Conservation (phyloP, 2,329 filamentous ascomycete genomes). For the Arthrobotrys musiformis region DNA sequence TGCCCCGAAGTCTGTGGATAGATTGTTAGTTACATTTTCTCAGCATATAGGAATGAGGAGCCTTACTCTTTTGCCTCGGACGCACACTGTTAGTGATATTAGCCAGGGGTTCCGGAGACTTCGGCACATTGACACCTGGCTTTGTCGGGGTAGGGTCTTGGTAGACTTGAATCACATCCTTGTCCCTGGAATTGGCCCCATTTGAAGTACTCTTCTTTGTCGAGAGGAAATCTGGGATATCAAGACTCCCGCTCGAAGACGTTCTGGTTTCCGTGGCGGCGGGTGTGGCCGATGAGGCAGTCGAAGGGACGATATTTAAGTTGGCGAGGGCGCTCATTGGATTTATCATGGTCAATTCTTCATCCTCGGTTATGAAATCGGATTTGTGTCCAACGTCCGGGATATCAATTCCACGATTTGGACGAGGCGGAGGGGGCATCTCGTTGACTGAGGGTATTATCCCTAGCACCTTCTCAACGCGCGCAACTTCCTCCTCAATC, state of each 20-base stretch:
- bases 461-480: conserved; percentile 59
- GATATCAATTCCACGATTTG: conserved; percentile 46
- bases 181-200: conserved; percentile 42
- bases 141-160: conserved; percentile 61
- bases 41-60: neutral
- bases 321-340: conserved; percentile 55
- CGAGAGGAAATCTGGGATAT: conserved; percentile 47
- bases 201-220: conserved; percentile 34
- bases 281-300: conserved; percentile 14
- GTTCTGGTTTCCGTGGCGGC: conserved; percentile 21
- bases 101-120: conserved; percentile 34
- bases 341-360: conserved; percentile 59
- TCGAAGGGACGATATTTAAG: conserved; percentile 25
- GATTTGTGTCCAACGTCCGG: conserved; percentile 48
- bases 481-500: conserved; percentile 60
- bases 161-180: conserved; percentile 58
- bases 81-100: conserved; percentile 50
- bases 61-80: conserved; percentile 39
- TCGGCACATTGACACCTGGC: conserved; percentile 14
- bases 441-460: conserved; percentile 57
- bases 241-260: conserved; percentile 22
- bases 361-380: conserved; percentile 57
- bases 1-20: conserved; percentile 33
- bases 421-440: conserved; percentile 55
- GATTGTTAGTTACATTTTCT: neutral